Conservation (phyloP, 2,329 filamentous ascomycete species). For the Sclerotinia sclerotiorum region DNA sequence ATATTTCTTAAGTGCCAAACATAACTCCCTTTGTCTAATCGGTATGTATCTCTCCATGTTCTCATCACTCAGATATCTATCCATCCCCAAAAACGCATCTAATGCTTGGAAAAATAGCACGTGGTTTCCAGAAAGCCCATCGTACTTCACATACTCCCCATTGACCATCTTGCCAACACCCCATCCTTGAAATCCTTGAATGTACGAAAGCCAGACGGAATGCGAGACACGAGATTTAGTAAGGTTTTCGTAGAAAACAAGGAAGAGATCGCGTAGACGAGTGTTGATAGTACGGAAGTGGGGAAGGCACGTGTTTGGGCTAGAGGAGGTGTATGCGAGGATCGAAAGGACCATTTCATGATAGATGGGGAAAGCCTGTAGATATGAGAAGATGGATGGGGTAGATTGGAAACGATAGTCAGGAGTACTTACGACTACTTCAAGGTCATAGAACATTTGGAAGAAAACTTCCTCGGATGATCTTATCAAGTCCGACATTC, state of each 20-base stretch:
- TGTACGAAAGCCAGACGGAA: conserved; percentile 16
- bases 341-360: conserved; percentile 12
- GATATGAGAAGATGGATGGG: not conserved
- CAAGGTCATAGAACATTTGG: conserved; percentile 21
- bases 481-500: conserved; percentile 14
- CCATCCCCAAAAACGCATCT: conserved; percentile 12
- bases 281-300: conserved; percentile 5
- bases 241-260: conserved; percentile 21
- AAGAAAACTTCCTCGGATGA: conserved; percentile 22
- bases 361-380: conserved; percentile 21
- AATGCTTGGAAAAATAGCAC: conserved; percentile 20
- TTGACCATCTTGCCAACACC: conserved; percentile 6
- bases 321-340: not conserved
- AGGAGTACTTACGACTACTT: conserved; percentile 12
- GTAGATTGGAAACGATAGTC: not conserved
- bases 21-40: not conserved
- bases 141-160: conserved; percentile 14
- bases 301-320: not conserved
- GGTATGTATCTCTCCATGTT: conserved; percentile 9
- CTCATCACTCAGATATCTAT: not conserved
- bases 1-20: not conserved
- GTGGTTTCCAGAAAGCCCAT: conserved; percentile 19
- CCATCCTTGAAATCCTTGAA: conserved; percentile 21
- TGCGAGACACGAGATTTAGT: not conserved
- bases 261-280: conserved; percentile 8